Conservation (phyloP, 139 green algal genomes). For the Desmodesmus armatus region DNA sequence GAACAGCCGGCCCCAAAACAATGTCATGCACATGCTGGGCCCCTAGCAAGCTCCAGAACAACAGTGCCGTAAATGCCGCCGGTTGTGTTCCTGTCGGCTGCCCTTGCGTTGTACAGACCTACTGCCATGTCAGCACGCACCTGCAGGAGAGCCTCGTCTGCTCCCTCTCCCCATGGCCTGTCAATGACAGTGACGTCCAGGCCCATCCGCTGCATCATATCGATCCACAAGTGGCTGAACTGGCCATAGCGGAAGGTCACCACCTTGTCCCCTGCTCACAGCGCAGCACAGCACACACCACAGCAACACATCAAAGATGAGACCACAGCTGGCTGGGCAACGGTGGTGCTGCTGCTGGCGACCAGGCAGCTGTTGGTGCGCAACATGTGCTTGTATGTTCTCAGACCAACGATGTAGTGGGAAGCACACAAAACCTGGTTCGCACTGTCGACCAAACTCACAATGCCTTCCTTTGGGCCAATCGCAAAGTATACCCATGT, state of each 20-base stretch:
- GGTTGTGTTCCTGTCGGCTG: too few species aligned
- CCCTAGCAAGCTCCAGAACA: too few species aligned
- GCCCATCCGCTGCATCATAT: conserved; percentile 97
- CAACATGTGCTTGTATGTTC: too few species aligned
- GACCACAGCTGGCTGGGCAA: conserved; percentile 43
- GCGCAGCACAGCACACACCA: conserved; percentile 64
- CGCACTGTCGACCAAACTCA: too few species aligned
- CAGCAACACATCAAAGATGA: not conserved
- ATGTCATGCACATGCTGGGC: too few species aligned
- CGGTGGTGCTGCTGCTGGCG: conserved; percentile 32
- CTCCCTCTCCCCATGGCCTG: conserved; percentile 90
- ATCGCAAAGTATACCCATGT: too few species aligned
- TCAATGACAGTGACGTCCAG: conserved; percentile 94
- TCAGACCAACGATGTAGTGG: too few species aligned
- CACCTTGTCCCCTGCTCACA: conserved; percentile 69
- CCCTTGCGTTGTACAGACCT: conserved; percentile 43
- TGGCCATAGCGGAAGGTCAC: conserved; percentile 91
- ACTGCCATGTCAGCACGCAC: too few species aligned
- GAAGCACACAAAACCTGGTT: too few species aligned
- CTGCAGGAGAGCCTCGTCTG: conserved; percentile 73
- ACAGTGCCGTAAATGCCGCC: too few species aligned
- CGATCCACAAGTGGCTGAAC: conserved; percentile 96
- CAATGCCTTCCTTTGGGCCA: too few species aligned
- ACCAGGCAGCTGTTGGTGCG: not conserved
- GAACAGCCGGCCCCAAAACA: too few species aligned